Percentiles rank a stretch among this genome's conserved stretches.
These are phyloP conservation scores for Gossypium anomalum DNA, from an alignment of 345 rosid species.

Conservation along the genomic window DNA sequence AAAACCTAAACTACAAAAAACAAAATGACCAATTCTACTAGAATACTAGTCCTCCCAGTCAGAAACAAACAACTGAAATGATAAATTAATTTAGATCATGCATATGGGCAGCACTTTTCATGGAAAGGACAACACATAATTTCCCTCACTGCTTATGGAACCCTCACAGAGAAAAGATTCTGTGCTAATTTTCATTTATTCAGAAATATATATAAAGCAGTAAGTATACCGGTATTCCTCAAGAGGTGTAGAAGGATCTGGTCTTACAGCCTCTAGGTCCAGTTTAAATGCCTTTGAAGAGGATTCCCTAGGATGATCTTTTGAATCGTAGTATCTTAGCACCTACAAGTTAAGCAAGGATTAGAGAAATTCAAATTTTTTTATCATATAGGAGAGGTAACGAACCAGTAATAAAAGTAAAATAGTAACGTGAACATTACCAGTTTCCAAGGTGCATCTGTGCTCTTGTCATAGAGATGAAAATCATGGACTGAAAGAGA, in stretches of 20 bases:
- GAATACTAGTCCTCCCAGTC: neutral
- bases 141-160: neutral
- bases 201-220: constrained; percentile 13
- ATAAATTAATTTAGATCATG: neutral
- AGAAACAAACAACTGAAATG: neutral
- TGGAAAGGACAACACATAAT: neutral
- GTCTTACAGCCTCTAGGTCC: constrained; percentile 84
- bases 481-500: constrained; percentile 67
- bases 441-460: constrained; percentile 75
- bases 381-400: constrained; percentile 7
- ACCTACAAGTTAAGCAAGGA: constrained; percentile 44
- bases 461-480: constrained; percentile 67
- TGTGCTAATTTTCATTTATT: neutral
- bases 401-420: neutral
- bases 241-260: constrained; percentile 78
- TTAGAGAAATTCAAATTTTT: constrained; percentile 6
- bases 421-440: constrained; percentile 37
- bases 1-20: neutral
- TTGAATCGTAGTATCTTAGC: constrained; percentile 68
- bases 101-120: neutral
- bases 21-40: neutral
- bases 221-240: constrained; percentile 83
- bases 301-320: constrained; percentile 84
- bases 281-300: constrained; percentile 74
- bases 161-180: neutral